phyloP scores from a whole-genome alignment of 2,329 filamentous ascomycete species.

The Phaeosphaeria sp. region DNA sequence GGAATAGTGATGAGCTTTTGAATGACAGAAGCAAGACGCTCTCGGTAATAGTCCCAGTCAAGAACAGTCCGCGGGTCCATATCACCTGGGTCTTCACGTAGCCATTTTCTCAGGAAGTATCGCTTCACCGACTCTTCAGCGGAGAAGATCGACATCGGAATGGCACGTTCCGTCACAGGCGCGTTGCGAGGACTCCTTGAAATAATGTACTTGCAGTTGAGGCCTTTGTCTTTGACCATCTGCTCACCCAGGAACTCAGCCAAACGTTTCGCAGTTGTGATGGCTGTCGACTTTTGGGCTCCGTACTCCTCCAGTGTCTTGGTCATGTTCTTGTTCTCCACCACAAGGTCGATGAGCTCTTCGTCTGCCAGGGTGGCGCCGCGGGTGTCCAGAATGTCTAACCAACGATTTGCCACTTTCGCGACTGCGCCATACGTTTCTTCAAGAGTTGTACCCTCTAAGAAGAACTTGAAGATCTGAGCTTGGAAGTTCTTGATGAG shows the following conservation, averaged over 20 bases:
- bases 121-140: conserved; percentile 88
- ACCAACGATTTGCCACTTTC: conserved; percentile 93
- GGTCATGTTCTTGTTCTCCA: conserved; percentile 96
- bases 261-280: conserved; percentile 92
- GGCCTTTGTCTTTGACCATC: conserved; percentile 98
- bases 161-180: conserved; percentile 90
- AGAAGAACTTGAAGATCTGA: conserved; percentile 99
- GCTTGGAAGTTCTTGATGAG: conserved; percentile 99
- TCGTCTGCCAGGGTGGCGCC: conserved; percentile 92
- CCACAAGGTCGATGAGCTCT: conserved; percentile 99
- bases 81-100: conserved; percentile 88
- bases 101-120: conserved; percentile 90
- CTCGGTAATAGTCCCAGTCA: conserved; percentile 97
- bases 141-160: conserved; percentile 97
- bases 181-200: conserved; percentile 84
- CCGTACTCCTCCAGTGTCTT: conserved; percentile 98
- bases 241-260: conserved; percentile 97
- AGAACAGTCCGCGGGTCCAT: conserved; percentile 89
- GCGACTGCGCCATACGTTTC: conserved; percentile 93
- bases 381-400: conserved; percentile 90
- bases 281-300: conserved; percentile 95
- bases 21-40: conserved; percentile 94
- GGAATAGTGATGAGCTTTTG: conserved; percentile 99
- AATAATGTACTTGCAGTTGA: conserved; percentile 99
- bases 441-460: conserved; percentile 84